These are phyloP conservation scores for Xylariaceae sp. DNA, from an alignment of 2,329 filamentous ascomycete genomes.

Conservation along the genomic window DNA sequence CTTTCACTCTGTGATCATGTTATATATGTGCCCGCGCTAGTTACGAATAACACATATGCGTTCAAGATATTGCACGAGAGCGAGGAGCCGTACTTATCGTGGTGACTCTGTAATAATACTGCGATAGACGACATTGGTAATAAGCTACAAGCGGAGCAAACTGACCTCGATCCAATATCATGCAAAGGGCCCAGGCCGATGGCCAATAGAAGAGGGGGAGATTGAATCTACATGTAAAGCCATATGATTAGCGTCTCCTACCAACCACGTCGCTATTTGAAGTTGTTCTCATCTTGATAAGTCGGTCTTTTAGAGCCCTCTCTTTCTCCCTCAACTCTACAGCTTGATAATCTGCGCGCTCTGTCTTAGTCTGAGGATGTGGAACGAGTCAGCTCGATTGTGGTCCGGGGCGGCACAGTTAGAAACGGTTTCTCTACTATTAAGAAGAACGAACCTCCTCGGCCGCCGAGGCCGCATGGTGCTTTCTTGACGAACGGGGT, in stretches of 20 bases:
- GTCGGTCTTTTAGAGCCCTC: conserved; percentile 49
- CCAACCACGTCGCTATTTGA: conserved; percentile 39
- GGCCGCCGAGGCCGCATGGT: conserved; percentile 30
- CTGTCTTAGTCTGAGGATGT: conserved; percentile 31
- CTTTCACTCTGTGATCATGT: too few relatives aligned
- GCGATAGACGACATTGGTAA: too few relatives aligned
- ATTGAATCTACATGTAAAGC: conserved; percentile 33
- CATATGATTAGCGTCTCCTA: conserved; percentile 43
- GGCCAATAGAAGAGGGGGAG: conserved; percentile 13
- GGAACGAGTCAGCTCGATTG: conserved; percentile 32
- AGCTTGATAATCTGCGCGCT: conserved; percentile 35
- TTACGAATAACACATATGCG: too few relatives aligned
- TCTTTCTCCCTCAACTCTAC: conserved; percentile 41
- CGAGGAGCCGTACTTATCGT: too few relatives aligned
- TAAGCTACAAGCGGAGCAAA: conserved; percentile 1
- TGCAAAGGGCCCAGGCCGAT: conserved; percentile 7
- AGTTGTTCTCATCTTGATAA: conserved; percentile 52
- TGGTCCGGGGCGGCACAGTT: conserved; percentile 17
- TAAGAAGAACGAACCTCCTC: conserved; percentile 41
- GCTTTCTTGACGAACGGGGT: conserved; percentile 31
- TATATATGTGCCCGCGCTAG: too few relatives aligned
- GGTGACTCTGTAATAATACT: too few relatives aligned
- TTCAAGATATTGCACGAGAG: too few relatives aligned
- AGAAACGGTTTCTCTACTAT: conserved; percentile 23
- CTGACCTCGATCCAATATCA: conserved; percentile 23